A percentile compares a stretch with the other conserved stretches of the same genome.
Evolutionary conservation across 331 rosid species (phyloP).

Genomic region (Cydonia oblonga): DNA sequence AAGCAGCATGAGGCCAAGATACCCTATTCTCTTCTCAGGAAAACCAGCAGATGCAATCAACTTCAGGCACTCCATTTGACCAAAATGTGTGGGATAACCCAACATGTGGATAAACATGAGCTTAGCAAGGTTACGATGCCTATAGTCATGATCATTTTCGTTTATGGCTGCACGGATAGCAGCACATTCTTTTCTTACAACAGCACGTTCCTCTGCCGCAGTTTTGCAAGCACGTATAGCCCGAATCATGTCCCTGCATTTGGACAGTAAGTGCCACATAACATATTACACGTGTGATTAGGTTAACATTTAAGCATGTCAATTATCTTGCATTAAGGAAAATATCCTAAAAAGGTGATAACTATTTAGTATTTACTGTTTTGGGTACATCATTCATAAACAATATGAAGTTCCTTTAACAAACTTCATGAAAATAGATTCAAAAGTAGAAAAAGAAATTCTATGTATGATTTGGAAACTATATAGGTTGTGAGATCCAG

Average conservation of each 20-base stretch:
- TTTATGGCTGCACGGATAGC: constrained; percentile 89
- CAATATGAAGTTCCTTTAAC: not conserved
- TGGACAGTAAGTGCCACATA: not conserved
- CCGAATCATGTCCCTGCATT: constrained; percentile 95
- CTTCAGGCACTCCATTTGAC: constrained; percentile 99
- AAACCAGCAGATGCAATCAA: constrained; percentile 92
- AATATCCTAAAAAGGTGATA: not conserved
- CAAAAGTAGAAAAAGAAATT: not conserved
- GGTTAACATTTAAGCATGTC: not conserved
- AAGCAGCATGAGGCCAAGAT: constrained; percentile 98
- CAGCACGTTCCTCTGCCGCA: constrained; percentile 98
- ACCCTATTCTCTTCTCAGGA: constrained; percentile 99
- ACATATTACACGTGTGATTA: not conserved
- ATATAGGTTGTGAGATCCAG: not conserved
- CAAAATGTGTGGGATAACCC: constrained; percentile 99
- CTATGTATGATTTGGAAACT: not conserved
- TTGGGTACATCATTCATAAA: not conserved
- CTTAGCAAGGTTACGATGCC: constrained; percentile 98
- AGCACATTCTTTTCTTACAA: constrained; percentile 95
- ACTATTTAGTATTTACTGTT: not conserved
- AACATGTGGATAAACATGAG: constrained; percentile 99
- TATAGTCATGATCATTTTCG: constrained; percentile 80
- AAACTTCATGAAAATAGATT: not conserved
- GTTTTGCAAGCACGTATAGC: constrained; percentile 97
- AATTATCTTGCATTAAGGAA: not conserved